Evolutionary conservation across 495 filamentous ascomycete species (phyloP).

Genomic region (Daldinia grandis): DNA sequence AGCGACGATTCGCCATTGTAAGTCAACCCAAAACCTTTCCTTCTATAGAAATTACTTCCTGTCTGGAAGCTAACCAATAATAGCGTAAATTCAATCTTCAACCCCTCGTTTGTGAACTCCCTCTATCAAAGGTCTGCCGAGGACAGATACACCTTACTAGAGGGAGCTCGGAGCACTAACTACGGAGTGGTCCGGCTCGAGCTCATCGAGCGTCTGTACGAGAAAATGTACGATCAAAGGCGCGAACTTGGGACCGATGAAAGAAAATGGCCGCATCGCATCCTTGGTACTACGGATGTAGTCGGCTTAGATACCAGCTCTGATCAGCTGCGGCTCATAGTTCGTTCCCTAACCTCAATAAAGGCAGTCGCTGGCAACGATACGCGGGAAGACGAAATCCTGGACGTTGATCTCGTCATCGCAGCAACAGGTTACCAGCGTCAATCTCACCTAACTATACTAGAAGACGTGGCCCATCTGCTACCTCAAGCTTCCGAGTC

Average conservation of each 20-base stretch:
- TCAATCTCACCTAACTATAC: conserved; percentile 79
- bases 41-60: too few relatives aligned
- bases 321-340: conserved; percentile 50
- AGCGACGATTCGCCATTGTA: conserved; percentile 97
- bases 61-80: conserved; percentile 12
- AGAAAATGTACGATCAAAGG: conserved; percentile 83
- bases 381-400: conserved; percentile 55
- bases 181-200: conserved; percentile 91
- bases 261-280: conserved; percentile 79
- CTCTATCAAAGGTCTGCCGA: conserved; percentile 71
- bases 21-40: conserved; percentile 43
- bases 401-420: conserved; percentile 83
- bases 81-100: conserved; percentile 96
- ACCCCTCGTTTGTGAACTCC: conserved; percentile 79
- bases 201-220: conserved; percentile 86
- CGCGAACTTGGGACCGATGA: conserved; percentile 71
- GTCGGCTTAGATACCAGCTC: conserved; percentile 61
- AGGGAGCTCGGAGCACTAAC: conserved; percentile 80
- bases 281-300: conserved; percentile 72
- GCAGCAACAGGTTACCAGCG: conserved; percentile 88
- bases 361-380: conserved; percentile 28
- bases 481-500: conserved; percentile 57
- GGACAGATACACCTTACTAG: conserved; percentile 68
- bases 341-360: conserved; percentile 51
- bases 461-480: conserved; percentile 69